A percentile compares a stretch with the other conserved stretches of the same genome.
phyloP scores from a whole-genome alignment of 2,329 filamentous ascomycete genomes.

The Arthrinium puccinioides region DNA sequence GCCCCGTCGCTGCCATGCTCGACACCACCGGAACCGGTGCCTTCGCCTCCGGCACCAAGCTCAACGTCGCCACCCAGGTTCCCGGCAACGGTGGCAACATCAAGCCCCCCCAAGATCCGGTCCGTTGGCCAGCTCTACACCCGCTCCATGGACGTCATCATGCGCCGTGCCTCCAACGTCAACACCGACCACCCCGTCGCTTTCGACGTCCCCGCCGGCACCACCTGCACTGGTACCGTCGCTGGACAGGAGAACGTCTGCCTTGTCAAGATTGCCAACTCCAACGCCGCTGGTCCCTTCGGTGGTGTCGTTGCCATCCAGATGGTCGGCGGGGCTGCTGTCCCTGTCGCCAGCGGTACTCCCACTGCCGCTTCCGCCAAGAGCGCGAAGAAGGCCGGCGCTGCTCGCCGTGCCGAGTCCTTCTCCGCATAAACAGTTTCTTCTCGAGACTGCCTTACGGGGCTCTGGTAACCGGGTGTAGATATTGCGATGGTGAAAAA shows the following conservation, averaged over 20 bases:
- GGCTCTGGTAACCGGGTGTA: too few species aligned
- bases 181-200: slow-evolving; percentile 22
- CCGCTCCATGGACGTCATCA: slow-evolving; percentile 10
- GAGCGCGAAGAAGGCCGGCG: not conserved
- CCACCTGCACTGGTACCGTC: slow-evolving; percentile 28
- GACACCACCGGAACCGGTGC: slow-evolving; percentile 28
- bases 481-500: too few species aligned
- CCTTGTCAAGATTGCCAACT: slow-evolving; percentile 35
- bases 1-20: slow-evolving; percentile 28
- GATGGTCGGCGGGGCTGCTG: slow-evolving; percentile 14
- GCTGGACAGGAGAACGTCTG: slow-evolving; percentile 27
- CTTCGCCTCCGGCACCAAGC: slow-evolving; percentile 21
- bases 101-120: slow-evolving; percentile 12
- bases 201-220: slow-evolving; percentile 28
- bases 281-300: slow-evolving; percentile 31
- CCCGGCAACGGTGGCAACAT: slow-evolving; percentile 29
- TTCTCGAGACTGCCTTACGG: too few species aligned
- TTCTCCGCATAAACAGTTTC: not conserved
- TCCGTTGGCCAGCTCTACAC: slow-evolving; percentile 8
- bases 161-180: slow-evolving; percentile 23
- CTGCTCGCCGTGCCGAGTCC: not conserved
- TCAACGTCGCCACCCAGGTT: slow-evolving; percentile 25
- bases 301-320: slow-evolving; percentile 33
- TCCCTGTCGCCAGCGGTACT: slow-evolving; percentile 5
- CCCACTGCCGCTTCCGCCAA: slow-evolving; percentile 3